Conservation (phyloP, 2,329 filamentous ascomycete species). For the Verticillium alfalfae region DNA sequence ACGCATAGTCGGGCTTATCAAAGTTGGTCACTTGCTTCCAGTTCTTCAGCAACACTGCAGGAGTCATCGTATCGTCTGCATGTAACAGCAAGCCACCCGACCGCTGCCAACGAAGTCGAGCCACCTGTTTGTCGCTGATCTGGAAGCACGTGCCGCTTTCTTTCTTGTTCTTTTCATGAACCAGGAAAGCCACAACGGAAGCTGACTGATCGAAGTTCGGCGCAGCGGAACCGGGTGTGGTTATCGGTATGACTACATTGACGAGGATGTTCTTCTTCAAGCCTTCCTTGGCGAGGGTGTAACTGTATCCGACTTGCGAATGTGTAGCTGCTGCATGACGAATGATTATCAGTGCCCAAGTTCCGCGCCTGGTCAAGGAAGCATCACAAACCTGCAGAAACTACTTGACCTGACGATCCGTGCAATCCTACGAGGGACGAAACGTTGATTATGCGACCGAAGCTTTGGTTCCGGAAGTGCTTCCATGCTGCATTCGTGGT, state of each 20-base stretch:
- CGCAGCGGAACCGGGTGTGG: constrained; percentile 83
- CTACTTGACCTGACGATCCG: constrained; percentile 91
- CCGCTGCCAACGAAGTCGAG: constrained; percentile 94
- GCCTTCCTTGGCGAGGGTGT: constrained; percentile 96
- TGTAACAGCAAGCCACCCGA: constrained; percentile 84
- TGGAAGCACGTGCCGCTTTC: constrained; percentile 92
- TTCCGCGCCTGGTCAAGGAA: too few relatives aligned
- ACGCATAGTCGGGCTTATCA: constrained; percentile 75
- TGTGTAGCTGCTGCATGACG: constrained; percentile 70
- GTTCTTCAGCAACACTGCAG: constrained; percentile 79
- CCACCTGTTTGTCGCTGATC: constrained; percentile 84
- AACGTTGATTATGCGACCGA: constrained; percentile 92
- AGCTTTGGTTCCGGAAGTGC: constrained; percentile 98
- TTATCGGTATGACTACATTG: constrained; percentile 92
- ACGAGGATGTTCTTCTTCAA: constrained; percentile 94
- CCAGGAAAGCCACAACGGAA: constrained; percentile 81
- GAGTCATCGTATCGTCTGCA: constrained; percentile 81
- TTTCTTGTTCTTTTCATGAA: constrained; percentile 74
- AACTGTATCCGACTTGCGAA: constrained; percentile 91
- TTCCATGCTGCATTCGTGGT: constrained; percentile 93
- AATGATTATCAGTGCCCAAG: constrained; percentile 1
- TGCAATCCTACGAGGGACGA: constrained; percentile 94
- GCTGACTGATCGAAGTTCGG: constrained; percentile 94
- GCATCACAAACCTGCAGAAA: constrained; percentile 67
- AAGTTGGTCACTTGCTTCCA: constrained; percentile 89